Base-by-base conservation (phyloP, 164 flowering plant species). In the Magnolia sinica region DNA sequence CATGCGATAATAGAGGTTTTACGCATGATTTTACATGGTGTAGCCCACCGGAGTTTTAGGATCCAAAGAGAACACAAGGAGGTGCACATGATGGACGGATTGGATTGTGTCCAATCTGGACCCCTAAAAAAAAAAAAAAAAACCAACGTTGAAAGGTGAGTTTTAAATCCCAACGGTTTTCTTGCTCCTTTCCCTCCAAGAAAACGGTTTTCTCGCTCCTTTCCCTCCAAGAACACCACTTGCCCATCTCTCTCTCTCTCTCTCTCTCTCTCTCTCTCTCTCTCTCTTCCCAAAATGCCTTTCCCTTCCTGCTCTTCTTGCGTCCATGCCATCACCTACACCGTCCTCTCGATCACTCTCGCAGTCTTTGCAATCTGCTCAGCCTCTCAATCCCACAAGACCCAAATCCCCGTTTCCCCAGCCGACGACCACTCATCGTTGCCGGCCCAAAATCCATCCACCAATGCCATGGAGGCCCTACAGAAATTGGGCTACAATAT, bases 291-390 rank as follows among this genome's bases (percentile, higher is more conserved):
- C 51, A 64, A n/a, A 73, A 78, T 78, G 81, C 74, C 83, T 24
- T 13, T 16, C 64, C 63, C 81, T 45, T 70, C 65, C 10, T 83
- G 77, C 58, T 64, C 81, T 20, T 37, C 50, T 8, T 83, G 77
- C 73, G 78, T 82, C 73, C 74, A 76, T 8, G 87, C 84, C 14
- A 80, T 79, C 10, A 45, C 78, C 80, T 82, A 81, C 82, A 7
- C 76, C 5, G 4, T 65, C 18, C 19, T 81, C 78, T 79, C 89
- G 9, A 71, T 81, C 27, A 50, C 73, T 72, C 86, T 89, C 71
- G 90, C 88, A 23, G 76, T 85, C 76, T 55, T 83, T 31, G 88
- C 92, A 23, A 82, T 88, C 82, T 72, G 87, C 29, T 64, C 89
- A 1, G 70, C 87, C 5, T 61, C 78, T 2, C 84, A 68, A 13